phyloP scores from a whole-genome alignment of 257 asterid genomes.

The Anisodus acutangulus region DNA sequence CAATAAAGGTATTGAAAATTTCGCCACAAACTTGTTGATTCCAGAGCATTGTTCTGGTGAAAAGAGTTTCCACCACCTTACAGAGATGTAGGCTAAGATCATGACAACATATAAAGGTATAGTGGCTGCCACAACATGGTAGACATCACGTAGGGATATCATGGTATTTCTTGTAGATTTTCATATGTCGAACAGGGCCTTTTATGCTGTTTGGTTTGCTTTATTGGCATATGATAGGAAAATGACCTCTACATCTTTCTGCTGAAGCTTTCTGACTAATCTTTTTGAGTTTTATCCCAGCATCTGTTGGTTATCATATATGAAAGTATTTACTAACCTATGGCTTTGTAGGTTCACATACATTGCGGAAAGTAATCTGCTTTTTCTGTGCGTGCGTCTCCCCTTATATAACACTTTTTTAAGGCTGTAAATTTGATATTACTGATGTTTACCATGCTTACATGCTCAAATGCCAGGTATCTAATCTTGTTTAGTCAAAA shows the following conservation, averaged over 20 bases:
- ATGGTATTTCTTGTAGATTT: conserved; percentile 47
- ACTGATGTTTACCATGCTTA: conserved; percentile 17
- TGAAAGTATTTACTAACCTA: conserved; percentile 28
- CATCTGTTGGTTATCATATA: conserved; percentile 23
- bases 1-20: conserved; percentile 77
- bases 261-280: conserved; percentile 47
- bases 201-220: conserved; percentile 53
- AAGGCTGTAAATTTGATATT: conserved; percentile 2
- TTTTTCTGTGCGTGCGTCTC: not conserved
- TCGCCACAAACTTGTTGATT: conserved; percentile 87
- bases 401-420: not conserved
- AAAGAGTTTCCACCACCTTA: conserved; percentile 74
- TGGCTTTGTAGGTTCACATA: conserved; percentile 26
- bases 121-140: conserved; percentile 66
- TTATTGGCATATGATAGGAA: conserved; percentile 37
- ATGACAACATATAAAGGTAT: conserved; percentile 75
- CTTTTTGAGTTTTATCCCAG: conserved; percentile 35
- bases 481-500: conserved; percentile 38
- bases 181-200: conserved; percentile 39
- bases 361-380: conserved; percentile 13
- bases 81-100: conserved; percentile 67
- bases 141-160: conserved; percentile 61
- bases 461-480: conserved; percentile 28
- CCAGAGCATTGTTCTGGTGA: conserved; percentile 82
- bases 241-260: conserved; percentile 46